Evolutionary conservation across 345 rosid species (phyloP), one percentile per base, ranked within the genome.

Genomic region (Citrus mangshanensis): DNA sequence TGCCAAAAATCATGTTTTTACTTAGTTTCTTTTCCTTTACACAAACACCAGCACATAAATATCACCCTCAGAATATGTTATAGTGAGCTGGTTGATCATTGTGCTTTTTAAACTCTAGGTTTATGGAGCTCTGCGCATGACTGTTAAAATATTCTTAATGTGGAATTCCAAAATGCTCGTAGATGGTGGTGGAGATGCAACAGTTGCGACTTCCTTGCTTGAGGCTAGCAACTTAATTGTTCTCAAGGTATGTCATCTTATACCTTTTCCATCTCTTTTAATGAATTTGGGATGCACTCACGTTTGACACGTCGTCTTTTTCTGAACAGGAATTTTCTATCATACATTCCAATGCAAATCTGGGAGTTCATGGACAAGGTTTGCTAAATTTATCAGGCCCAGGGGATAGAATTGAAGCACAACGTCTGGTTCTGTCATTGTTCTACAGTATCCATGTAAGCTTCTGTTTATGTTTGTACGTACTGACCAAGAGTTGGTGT

Each of bases 281-380:
- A 35, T 68, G 69, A 75, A 76, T 74, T 78, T 71, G 19, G 65
- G 66, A 55, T 68, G 81, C 69, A 68, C 54, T 66, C 40, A 22
- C 38, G 40, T 58, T 18, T 84, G 80, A 80, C 70, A 40, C 32
- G 54, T 24, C 19, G 37, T 25, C 30, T 62, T 75, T 58, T 37
- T 55, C 62, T 14, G 74, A 74, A 73, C 91, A 97, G 99, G 97
- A 89, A 74, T 89, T 97, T 74, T 97, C 99, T 80, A 92, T 92
- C 79, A 94, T 97, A 81, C 95, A 84, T 65, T 97, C 99, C 63
- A 93, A 93, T 84, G 98, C 99, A 54, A 94, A 97, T 89, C 89
- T 97, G 78, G 99, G 91, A 82, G 95, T 97, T 86, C 96, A 88
- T 80, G 99, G 99, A 70, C 99, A 97, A 87, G 99, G 99, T 83